Evolutionary conservation across 2,329 filamentous ascomycete species (phyloP).

Genomic region (Orbilia quercus): DNA sequence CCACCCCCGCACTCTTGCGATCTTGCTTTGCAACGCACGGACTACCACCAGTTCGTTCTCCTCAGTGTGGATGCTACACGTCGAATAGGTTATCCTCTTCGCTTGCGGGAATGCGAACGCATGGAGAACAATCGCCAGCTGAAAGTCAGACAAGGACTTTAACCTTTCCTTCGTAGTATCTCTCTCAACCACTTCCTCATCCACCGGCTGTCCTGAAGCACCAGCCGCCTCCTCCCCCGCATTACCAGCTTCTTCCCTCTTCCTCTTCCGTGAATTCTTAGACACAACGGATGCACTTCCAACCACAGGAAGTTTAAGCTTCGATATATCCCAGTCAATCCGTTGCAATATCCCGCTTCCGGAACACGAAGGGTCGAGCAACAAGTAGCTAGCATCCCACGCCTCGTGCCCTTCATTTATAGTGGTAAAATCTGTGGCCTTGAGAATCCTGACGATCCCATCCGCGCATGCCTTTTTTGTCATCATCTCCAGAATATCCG

Average conservation of each 20-base stretch:
- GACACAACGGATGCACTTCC: constrained; percentile 21
- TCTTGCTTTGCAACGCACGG: constrained; percentile 74
- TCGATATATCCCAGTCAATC: constrained; percentile 56
- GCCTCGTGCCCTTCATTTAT: constrained; percentile 69
- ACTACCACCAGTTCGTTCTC: constrained; percentile 91
- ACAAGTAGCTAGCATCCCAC: constrained; percentile 78
- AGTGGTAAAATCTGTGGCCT: constrained; percentile 83
- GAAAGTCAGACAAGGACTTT: constrained; percentile 79
- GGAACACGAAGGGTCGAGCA: constrained; percentile 94
- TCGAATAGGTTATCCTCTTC: constrained; percentile 85
- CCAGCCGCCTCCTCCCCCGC: constrained; percentile 33
- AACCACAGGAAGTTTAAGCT: constrained; percentile 24
- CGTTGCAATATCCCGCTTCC: constrained; percentile 93
- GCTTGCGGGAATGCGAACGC: constrained; percentile 84
- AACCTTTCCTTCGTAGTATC: constrained; percentile 73
- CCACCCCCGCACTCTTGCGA: constrained; percentile 79
- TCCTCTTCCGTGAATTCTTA: constrained; percentile 21
- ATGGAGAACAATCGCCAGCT: constrained; percentile 82
- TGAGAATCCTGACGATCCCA: constrained; percentile 73
- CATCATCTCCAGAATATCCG: constrained; percentile 85
- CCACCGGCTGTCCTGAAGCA: constrained; percentile 61
- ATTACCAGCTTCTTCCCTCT: constrained; percentile 55
- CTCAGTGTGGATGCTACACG: constrained; percentile 85
- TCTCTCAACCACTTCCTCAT: constrained; percentile 65
- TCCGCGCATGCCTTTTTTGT: constrained; percentile 79